A percentile compares a stretch with the other conserved stretches of the same genome.
phyloP scores from a whole-genome alignment of 2,329 filamentous ascomycete species.

The Herpotrichia juniperi region DNA sequence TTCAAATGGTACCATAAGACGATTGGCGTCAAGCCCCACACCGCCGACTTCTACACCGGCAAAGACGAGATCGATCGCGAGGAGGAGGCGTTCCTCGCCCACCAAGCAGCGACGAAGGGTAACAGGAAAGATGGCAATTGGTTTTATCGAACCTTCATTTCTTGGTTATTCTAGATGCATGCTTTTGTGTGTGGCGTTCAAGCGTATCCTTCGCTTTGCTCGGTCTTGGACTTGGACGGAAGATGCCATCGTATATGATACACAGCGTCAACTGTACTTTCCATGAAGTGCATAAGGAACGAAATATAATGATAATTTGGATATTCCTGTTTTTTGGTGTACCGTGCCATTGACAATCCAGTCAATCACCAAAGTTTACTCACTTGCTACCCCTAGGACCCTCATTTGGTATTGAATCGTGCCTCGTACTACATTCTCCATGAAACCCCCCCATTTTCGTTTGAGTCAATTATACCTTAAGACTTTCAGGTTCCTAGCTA shows the following conservation, averaged over 20 bases:
- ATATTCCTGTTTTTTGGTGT: slow-evolving; percentile 24
- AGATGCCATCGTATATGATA: slow-evolving; percentile 12
- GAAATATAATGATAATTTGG: slow-evolving; percentile 23
- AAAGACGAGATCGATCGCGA: slow-evolving; percentile 77
- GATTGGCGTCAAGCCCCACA: slow-evolving; percentile 61
- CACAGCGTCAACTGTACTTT: not conserved
- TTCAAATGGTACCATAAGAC: slow-evolving; percentile 66
- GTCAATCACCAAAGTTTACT: too few relatives aligned
- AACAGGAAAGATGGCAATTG: slow-evolving; percentile 45
- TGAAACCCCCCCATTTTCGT: too few relatives aligned
- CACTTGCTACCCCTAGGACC: too few relatives aligned
- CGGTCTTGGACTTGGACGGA: slow-evolving; percentile 21
- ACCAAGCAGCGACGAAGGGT: slow-evolving; percentile 52
- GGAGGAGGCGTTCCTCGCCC: slow-evolving; percentile 71
- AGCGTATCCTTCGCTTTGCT: not conserved
- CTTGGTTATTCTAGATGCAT: slow-evolving; percentile 64
- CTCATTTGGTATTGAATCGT: too few relatives aligned
- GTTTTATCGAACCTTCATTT: slow-evolving; percentile 65
- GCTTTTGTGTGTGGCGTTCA: not conserved
- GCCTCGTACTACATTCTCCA: too few relatives aligned
- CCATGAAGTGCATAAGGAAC: slow-evolving; percentile 28
- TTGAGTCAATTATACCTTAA: too few relatives aligned
- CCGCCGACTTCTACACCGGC: slow-evolving; percentile 73
- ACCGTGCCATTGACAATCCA: too few relatives aligned
- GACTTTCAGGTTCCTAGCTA: too few relatives aligned